Evolutionary conservation across 768 basidiomycete genomes (phyloP).

Genomic region (Mycena metata): DNA sequence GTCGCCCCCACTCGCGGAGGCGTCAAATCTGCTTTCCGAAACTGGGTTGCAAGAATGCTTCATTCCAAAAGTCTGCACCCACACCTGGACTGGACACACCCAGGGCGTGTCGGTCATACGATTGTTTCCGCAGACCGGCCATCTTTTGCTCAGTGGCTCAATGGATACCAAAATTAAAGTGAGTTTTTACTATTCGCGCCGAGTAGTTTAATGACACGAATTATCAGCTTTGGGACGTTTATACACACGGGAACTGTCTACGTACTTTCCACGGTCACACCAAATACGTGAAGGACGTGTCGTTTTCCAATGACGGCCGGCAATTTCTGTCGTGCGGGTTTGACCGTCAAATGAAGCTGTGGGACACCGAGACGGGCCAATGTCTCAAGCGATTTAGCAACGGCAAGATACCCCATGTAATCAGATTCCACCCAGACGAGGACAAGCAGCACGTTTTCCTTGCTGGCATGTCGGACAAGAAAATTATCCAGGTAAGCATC

Average conservation of each 20-base stretch:
- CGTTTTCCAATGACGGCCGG: conserved; percentile 93
- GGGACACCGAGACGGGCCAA: conserved; percentile 99
- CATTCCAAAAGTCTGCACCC: conserved; percentile 94
- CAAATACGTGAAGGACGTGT: conserved; percentile 96
- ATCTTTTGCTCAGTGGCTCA: conserved; percentile 92
- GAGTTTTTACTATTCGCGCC: conserved; percentile 37
- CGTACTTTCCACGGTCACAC: conserved; percentile 97
- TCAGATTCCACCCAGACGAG: conserved; percentile 95
- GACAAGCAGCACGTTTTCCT: conserved; percentile 97
- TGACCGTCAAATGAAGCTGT: conserved; percentile 97
- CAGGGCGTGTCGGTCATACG: conserved; percentile 95
- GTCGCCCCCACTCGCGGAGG: conserved; percentile 91
- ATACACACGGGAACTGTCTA: conserved; percentile 95
- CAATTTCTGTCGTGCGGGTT: conserved; percentile 94
- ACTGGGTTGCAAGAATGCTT: conserved; percentile 90
- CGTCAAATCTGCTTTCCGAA: conserved; percentile 85
- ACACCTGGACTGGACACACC: conserved; percentile 99
- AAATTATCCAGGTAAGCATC: conserved; percentile 90
- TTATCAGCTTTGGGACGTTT: conserved; percentile 94
- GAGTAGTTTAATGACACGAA: neutral
- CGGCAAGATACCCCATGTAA: conserved; percentile 96
- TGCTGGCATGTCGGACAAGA: conserved; percentile 99
- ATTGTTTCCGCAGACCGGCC: conserved; percentile 92
- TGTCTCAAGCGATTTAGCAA: conserved; percentile 97
- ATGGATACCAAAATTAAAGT: conserved; percentile 99